Conservation (phyloP, 768 basidiomycete genomes). For the Mycena sanguinolenta region DNA sequence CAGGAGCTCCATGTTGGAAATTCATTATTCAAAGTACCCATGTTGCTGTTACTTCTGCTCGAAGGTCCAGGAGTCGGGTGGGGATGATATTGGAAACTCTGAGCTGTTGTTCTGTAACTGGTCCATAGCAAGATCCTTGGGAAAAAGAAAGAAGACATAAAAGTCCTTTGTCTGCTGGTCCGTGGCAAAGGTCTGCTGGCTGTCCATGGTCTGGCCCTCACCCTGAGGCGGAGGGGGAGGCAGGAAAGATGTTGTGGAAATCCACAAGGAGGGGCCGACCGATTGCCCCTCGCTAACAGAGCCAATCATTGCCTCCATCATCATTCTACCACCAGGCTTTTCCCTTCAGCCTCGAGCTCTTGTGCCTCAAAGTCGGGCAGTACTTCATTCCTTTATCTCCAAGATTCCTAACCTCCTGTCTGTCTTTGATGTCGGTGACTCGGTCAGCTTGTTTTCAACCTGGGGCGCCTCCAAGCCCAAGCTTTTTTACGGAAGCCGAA, state of each 20-base stretch:
- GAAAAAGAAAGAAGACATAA: constrained; percentile 50
- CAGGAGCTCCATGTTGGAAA: constrained; percentile 26
- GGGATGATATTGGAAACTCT: constrained; percentile 38
- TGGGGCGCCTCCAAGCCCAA: too few relatives aligned
- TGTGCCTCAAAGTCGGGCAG: too few relatives aligned
- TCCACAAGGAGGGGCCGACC: constrained; percentile 3
- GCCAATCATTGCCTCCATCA: not conserved
- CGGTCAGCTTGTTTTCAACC: too few relatives aligned
- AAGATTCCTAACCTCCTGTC: too few relatives aligned
- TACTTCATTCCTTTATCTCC: too few relatives aligned
- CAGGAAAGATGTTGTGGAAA: not conserved
- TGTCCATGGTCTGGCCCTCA: constrained; percentile 31
- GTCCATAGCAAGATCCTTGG: constrained; percentile 39
- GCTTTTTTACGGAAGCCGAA: too few relatives aligned
- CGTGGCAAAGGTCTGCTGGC: constrained; percentile 37
- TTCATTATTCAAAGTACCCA: not conserved
- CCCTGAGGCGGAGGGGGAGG: not conserved
- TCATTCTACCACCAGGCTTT: not conserved
- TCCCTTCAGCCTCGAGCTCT: too few relatives aligned
- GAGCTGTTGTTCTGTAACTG: constrained; percentile 43
- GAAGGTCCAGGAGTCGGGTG: constrained; percentile 20
- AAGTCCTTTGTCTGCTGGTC: constrained; percentile 50
- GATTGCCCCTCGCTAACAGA: not conserved
- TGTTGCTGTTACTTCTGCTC: not conserved
- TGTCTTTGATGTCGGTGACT: too few relatives aligned